Conservation (phyloP, 495 filamentous ascomycete species). For the Antarctomyces pellizariae region DNA sequence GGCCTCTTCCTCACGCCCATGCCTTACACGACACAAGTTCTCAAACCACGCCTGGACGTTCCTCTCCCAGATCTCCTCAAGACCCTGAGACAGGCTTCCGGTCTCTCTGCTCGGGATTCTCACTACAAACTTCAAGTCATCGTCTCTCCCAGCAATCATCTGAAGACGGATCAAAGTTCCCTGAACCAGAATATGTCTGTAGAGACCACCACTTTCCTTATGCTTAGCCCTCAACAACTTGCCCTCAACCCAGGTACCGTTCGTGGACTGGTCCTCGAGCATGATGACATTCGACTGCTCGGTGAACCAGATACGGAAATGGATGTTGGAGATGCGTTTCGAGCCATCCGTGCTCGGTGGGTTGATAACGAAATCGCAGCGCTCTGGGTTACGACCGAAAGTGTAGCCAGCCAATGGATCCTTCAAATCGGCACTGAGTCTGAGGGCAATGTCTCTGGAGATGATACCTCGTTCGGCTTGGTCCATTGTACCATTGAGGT, state of each 20-base stretch:
- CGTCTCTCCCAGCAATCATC: slow-evolving; percentile 14
- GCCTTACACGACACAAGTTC: too few species aligned
- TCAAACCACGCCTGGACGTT: too few species aligned
- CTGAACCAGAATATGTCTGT: slow-evolving; percentile 11
- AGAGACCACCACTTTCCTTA: slow-evolving; percentile 11
- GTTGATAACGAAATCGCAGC: slow-evolving; percentile 50
- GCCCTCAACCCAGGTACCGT: slow-evolving; percentile 59
- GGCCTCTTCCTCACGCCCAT: too few species aligned
- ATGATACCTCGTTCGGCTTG: slow-evolving; percentile 24
- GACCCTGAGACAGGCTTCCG: too few species aligned
- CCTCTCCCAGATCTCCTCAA: too few species aligned
- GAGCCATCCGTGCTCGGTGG: slow-evolving; percentile 23
- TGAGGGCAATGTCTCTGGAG: slow-evolving; percentile 44
- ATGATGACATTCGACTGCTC: slow-evolving; percentile 56
- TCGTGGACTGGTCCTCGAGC: slow-evolving; percentile 80
- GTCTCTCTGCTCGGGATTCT: slow-evolving; percentile 69
- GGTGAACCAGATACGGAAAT: slow-evolving; percentile 82
- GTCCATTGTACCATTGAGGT: slow-evolving; percentile 27
- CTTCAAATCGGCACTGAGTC: slow-evolving; percentile 47
- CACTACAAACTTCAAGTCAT: slow-evolving; percentile 52
- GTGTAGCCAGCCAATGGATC: slow-evolving; percentile 44
- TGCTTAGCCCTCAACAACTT: slow-evolving; percentile 10
- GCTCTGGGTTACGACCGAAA: slow-evolving; percentile 53
- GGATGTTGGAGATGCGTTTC: slow-evolving; percentile 57
- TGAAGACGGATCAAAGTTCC: slow-evolving; percentile 10